Evolutionary conservation across 306 rosid genomes (phyloP).

Genomic region (Cicer chorassanicum): DNA sequence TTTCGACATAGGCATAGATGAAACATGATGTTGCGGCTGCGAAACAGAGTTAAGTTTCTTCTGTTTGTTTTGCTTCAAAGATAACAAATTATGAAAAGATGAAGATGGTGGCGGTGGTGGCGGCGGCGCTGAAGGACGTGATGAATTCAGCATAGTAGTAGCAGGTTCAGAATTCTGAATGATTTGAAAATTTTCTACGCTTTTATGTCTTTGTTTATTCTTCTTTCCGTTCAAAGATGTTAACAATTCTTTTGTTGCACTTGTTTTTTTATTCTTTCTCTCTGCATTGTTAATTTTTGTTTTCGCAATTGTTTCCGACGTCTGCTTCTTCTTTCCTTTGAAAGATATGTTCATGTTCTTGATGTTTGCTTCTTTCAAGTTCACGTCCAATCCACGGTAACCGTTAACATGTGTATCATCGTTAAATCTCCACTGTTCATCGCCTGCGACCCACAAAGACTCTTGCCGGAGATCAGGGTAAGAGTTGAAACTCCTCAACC

Average conservation of each 20-base stretch:
- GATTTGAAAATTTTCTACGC: slow-evolving; percentile 63
- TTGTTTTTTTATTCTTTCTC: slow-evolving; percentile 55
- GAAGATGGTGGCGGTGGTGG: slow-evolving; percentile 56
- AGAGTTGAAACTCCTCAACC: slow-evolving; percentile 77
- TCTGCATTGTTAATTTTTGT: neutral
- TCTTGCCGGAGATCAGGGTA: slow-evolving; percentile 92
- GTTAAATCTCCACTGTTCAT: slow-evolving; percentile 67
- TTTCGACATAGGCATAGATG: slow-evolving; percentile 41
- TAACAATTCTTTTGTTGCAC: slow-evolving; percentile 65
- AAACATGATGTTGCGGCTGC: slow-evolving; percentile 19
- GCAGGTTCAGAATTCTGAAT: slow-evolving; percentile 43
- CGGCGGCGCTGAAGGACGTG: slow-evolving; percentile 35
- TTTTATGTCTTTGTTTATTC: slow-evolving; percentile 67
- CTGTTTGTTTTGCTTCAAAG: slow-evolving; percentile 59
- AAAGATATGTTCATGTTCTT: slow-evolving; percentile 46
- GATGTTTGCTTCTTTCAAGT: slow-evolving; percentile 4
- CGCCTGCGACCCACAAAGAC: slow-evolving; percentile 50
- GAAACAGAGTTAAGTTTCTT: slow-evolving; percentile 49
- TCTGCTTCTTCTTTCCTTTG: neutral
- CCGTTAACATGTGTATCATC: slow-evolving; percentile 65
- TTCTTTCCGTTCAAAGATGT: slow-evolving; percentile 57
- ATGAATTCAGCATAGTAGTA: slow-evolving; percentile 8
- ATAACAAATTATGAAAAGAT: slow-evolving; percentile 53
- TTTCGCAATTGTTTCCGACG: slow-evolving; percentile 3
- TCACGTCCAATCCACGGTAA: slow-evolving; percentile 41